Conservation (phyloP, 2,329 filamentous ascomycete species). For the Dothiorella sarmentorum region DNA sequence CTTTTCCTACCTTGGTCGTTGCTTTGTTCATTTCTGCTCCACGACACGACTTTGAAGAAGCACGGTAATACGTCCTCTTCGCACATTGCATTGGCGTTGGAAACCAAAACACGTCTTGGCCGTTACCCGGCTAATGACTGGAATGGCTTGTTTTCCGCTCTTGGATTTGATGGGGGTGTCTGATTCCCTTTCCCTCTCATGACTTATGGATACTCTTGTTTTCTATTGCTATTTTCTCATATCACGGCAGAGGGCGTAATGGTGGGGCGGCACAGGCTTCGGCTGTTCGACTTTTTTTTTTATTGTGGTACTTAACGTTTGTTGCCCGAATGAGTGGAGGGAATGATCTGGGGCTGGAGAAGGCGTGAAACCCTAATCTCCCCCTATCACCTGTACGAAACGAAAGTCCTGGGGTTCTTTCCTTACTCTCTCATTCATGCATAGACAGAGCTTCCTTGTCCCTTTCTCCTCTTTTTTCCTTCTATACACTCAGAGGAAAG, state of each 20-base stretch:
- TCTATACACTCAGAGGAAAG: background rate
- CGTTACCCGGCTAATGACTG: background rate
- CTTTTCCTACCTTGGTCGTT: background rate
- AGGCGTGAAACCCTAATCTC: slow-evolving; percentile 1
- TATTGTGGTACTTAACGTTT: background rate
- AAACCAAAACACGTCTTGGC: slow-evolving; percentile 8
- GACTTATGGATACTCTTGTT: slow-evolving; percentile 13
- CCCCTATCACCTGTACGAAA: background rate
- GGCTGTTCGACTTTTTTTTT: background rate
- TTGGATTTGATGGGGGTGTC: slow-evolving; percentile 2
- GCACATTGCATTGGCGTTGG: slow-evolving; percentile 13
- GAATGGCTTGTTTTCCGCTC: slow-evolving; percentile 1
- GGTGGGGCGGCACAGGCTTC: slow-evolving; percentile 1
- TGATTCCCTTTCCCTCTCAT: background rate
- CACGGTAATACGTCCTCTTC: slow-evolving; percentile 4
- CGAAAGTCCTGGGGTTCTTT: background rate
- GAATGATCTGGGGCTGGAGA: background rate
- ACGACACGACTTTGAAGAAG: slow-evolving; percentile 6
- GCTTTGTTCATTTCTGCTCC: background rate
- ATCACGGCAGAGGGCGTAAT: background rate
- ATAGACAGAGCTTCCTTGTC: slow-evolving; percentile 7
- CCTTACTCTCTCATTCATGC: background rate
- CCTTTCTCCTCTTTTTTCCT: background rate
- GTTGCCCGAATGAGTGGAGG: background rate
- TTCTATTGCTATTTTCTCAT: slow-evolving; percentile 1